Evolutionary conservation across 305 asterid species (phyloP).

Genomic region (Ilex paraguariensis): DNA sequence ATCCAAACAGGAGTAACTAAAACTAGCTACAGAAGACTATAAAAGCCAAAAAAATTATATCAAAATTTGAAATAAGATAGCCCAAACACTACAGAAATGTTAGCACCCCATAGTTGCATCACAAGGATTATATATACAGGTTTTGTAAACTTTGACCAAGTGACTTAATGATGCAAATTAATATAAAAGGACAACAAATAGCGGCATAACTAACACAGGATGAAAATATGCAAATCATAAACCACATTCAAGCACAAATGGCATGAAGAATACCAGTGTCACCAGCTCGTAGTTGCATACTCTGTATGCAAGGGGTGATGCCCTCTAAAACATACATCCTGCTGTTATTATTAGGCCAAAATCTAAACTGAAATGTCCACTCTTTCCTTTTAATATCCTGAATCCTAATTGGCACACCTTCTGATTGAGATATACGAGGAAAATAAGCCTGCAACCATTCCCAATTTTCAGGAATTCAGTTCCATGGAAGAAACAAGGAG

Average conservation of each 20-base stretch:
- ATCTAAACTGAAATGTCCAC: conserved; percentile 97
- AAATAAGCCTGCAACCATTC: conserved; percentile 71
- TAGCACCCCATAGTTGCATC: neutral
- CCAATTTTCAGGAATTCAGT: neutral
- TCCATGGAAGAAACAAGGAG: no score
- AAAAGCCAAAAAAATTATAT: neutral
- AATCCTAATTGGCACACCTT: conserved; percentile 84
- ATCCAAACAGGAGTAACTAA: no score
- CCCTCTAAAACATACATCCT: conserved; percentile 99
- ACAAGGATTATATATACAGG: neutral
- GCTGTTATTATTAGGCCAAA: conserved; percentile 99
- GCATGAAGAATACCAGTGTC: conserved; percentile 62
- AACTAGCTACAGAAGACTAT: no score
- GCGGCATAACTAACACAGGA: neutral
- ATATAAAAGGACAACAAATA: no score
- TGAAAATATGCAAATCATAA: neutral
- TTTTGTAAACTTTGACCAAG: neutral
- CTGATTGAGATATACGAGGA: conserved; percentile 92
- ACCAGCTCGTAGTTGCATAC: conserved; percentile 95
- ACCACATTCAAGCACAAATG: neutral
- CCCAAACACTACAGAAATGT: neutral
- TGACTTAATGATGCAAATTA: neutral
- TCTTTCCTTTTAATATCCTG: conserved; percentile 95
- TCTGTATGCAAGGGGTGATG: conserved; percentile 96
- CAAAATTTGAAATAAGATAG: neutral